phyloP scores from a whole-genome alignment of 164 flowering plant species.

The Macadamia integrifolia region DNA sequence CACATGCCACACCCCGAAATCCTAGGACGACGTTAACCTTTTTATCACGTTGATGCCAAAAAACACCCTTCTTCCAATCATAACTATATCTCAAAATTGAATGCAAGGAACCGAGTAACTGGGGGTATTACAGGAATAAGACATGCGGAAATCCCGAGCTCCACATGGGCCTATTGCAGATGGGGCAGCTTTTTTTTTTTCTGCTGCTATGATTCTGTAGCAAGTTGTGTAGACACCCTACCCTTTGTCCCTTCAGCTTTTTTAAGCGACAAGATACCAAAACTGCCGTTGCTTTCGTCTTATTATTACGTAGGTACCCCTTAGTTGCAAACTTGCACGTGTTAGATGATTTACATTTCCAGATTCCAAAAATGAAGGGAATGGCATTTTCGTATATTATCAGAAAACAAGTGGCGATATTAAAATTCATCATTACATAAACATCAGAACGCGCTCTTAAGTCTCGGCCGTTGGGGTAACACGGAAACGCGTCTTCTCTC shows the following conservation, averaged over 20 bases:
- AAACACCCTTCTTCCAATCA: not conserved
- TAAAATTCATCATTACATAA: constrained; percentile 25
- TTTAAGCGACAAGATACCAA: constrained; percentile 8
- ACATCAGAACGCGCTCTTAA: constrained; percentile 13
- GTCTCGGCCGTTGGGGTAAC: not conserved
- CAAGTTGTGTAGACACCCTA: constrained; percentile 20
- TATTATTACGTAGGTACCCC: constrained; percentile 12
- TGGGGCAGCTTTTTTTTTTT: constrained; percentile 24
- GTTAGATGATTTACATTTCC: too few species aligned
- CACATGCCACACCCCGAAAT: constrained; percentile 34
- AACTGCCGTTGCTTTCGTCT: constrained; percentile 4
- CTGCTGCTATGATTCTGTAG: not conserved
- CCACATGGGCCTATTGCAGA: constrained; percentile 34
- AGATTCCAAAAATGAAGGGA: not conserved
- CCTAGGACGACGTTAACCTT: not conserved
- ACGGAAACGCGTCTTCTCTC: not conserved
- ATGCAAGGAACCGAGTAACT: too few species aligned
- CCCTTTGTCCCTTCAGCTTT: constrained; percentile 15
- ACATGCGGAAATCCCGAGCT: not conserved
- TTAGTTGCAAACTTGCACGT: too few species aligned
- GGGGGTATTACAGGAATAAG: constrained; percentile 12
- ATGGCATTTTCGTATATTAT: constrained; percentile 29
- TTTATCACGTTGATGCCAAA: too few species aligned
- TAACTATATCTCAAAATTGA: too few species aligned
- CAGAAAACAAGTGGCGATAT: constrained; percentile 13